Conservation (phyloP, 306 rosid genomes). For the Vigna nakashimae region DNA sequence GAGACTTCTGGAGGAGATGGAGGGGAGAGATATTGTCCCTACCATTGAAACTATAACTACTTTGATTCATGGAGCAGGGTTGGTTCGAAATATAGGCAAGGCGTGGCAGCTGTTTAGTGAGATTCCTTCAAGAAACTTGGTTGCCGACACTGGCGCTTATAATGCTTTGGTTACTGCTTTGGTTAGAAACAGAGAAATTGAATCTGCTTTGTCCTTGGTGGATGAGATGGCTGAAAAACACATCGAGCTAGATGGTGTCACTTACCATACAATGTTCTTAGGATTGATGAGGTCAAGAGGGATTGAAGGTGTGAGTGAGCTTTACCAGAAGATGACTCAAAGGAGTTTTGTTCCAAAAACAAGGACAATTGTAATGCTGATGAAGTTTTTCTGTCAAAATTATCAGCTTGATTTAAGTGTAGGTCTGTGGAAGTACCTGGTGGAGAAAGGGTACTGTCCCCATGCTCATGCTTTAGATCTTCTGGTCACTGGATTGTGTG, state of each 20-base stretch:
- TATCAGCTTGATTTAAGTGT: constrained; percentile 68
- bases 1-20: constrained; percentile 86
- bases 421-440: constrained; percentile 70
- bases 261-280: constrained; percentile 74
- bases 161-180: constrained; percentile 78
- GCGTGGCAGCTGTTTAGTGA: constrained; percentile 73
- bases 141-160: constrained; percentile 69
- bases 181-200: constrained; percentile 63
- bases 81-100: constrained; percentile 64
- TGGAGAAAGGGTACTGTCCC: constrained; percentile 85
- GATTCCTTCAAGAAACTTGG: constrained; percentile 61
- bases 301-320: constrained; percentile 57
- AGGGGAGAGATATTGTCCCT: constrained; percentile 51
- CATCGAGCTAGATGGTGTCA: constrained; percentile 62
- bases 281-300: constrained; percentile 63
- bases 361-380: constrained; percentile 73
- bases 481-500: constrained; percentile 80
- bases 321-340: constrained; percentile 70
- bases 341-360: constrained; percentile 72
- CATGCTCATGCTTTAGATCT: constrained; percentile 86
- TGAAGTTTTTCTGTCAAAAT: constrained; percentile 77
- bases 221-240: constrained; percentile 72
- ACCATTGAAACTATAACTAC: constrained; percentile 78
- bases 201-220: constrained; percentile 69
- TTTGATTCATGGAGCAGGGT: constrained; percentile 91